Conservation (phyloP, 1,139 yeast genomes). For the Pneumocystis murina region DNA sequence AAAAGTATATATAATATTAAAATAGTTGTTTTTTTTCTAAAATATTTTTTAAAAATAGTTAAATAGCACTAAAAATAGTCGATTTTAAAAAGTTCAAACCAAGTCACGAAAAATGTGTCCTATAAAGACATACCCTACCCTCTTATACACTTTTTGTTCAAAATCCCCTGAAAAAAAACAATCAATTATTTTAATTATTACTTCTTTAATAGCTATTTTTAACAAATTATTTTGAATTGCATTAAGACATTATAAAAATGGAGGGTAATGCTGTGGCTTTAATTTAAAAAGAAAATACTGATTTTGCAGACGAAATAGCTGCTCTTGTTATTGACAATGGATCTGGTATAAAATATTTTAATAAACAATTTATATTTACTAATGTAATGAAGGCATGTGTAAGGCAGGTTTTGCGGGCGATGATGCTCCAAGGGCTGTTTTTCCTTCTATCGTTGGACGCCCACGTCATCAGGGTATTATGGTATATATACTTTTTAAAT, state of each 20-base stretch:
- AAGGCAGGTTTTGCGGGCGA: slow-evolving; percentile 99
- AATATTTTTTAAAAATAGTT: no score
- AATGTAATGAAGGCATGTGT: not conserved
- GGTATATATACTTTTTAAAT: slow-evolving; percentile 4
- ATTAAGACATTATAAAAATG: not conserved
- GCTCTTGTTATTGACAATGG: slow-evolving; percentile 93
- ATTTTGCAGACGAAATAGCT: slow-evolving; percentile 1
- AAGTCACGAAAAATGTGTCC: not conserved
- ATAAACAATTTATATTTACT: slow-evolving; percentile 23
- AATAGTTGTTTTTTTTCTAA: no score
- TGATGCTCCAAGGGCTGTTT: slow-evolving; percentile 99
- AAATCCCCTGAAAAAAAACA: slow-evolving; percentile 1
- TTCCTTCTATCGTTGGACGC: slow-evolving; percentile 99
- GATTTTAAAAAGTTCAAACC: no score
- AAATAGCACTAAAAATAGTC: no score
- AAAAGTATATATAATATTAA: no score
- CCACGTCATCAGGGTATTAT: slow-evolving; percentile 98
- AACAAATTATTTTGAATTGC: not conserved
- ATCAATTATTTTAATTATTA: not conserved
- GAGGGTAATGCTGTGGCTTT: not conserved
- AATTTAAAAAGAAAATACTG: not conserved
- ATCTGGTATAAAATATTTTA: slow-evolving; percentile 88
- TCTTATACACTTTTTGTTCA: not conserved
- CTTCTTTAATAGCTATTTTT: not conserved
- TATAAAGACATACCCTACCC: not conserved